phyloP scores from a whole-genome alignment of 331 rosid genomes.

The Cydonia oblonga region DNA sequence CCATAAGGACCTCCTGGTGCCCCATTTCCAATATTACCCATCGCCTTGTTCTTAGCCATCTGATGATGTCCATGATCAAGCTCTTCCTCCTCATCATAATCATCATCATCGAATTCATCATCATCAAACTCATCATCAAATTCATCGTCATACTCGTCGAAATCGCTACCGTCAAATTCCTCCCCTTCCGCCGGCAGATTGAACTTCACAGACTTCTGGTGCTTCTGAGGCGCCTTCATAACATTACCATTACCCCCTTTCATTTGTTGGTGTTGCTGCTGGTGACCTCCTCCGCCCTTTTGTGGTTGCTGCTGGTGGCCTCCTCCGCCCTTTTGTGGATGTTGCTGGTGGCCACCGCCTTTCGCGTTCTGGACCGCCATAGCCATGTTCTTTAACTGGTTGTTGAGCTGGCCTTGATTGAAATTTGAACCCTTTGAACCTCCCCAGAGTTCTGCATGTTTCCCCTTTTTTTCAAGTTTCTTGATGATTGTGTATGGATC shows the following conservation, averaged over 20 bases:
- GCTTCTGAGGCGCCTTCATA: constrained; percentile 24
- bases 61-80: constrained; percentile 34
- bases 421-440: constrained; percentile 37
- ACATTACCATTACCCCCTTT: constrained; percentile 31
- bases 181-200: constrained; percentile 38
- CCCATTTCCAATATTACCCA: constrained; percentile 4
- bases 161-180: constrained; percentile 27
- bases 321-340: constrained; percentile 9
- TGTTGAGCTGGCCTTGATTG: constrained; percentile 26
- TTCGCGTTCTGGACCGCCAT: constrained; percentile 18
- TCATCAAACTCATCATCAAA: constrained; percentile 39
- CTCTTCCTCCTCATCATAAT: constrained; percentile 36
- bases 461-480: constrained; percentile 70
- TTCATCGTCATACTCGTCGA: constrained; percentile 40
- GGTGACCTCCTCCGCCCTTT: constrained; percentile 8
- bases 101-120: constrained; percentile 32
- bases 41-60: constrained; percentile 3
- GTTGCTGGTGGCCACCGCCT: constrained; percentile 18
- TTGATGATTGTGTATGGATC: constrained; percentile 62
- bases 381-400: constrained; percentile 61
- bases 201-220: constrained; percentile 71
- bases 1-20: constrained; percentile 27
- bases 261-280: constrained; percentile 25
- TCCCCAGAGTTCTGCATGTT: constrained; percentile 73
- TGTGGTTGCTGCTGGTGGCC: neutral